These are phyloP conservation scores for Selenicereus undatus DNA, from an alignment of 148 eudicot species.

Conservation along the genomic window DNA sequence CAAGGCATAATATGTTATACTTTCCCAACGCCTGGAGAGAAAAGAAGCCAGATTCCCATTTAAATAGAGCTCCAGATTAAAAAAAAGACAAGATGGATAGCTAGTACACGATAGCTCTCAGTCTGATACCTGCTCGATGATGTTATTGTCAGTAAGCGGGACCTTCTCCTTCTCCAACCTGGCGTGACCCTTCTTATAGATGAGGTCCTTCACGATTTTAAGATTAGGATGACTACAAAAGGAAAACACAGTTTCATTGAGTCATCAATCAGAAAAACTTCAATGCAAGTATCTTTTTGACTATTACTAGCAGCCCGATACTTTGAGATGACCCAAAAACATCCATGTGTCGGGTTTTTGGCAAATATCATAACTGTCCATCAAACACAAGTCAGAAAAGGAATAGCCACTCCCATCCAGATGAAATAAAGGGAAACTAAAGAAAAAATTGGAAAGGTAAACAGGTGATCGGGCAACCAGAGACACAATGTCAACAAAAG, in stretches of 20 bases:
- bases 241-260: background rate
- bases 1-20: conserved; percentile 61
- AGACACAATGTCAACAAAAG: background rate
- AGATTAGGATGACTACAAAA: conserved; percentile 40
- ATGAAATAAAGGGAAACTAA: too few species aligned
- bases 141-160: conserved; percentile 75
- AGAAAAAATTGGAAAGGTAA: too few species aligned
- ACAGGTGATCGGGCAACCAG: too few species aligned
- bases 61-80: background rate
- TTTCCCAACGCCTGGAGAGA: conserved; percentile 56
- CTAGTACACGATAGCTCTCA: background rate
- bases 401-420: too few species aligned
- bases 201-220: conserved; percentile 82
- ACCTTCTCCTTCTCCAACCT: conserved; percentile 53
- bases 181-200: conserved; percentile 70
- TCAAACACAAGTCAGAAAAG: too few species aligned
- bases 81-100: background rate
- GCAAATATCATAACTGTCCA: too few species aligned
- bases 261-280: background rate
- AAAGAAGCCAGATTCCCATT: background rate
- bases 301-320: background rate
- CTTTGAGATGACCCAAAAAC: background rate
- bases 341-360: too few species aligned
- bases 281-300: background rate
- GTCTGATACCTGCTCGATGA: conserved; percentile 70